phyloP scores from a whole-genome alignment of 768 basidiomycete genomes.

The Cystofilobasidium capitatum region DNA sequence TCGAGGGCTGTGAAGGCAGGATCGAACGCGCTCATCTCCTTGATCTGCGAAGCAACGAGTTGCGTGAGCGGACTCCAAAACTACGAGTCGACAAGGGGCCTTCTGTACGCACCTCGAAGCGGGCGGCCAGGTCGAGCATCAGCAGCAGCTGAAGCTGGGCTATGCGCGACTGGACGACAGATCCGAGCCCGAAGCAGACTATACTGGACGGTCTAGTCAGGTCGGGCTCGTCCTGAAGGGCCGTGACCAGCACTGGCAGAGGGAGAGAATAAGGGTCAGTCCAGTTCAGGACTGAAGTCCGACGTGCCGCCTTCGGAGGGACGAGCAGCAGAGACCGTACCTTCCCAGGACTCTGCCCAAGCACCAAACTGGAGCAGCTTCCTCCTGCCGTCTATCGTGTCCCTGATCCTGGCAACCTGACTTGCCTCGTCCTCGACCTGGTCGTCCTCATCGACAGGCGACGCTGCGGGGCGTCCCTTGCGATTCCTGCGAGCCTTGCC shows the following conservation, averaged over 20 bases:
- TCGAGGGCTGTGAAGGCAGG: constrained; percentile 13
- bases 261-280: neutral
- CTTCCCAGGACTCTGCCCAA: neutral
- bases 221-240: neutral
- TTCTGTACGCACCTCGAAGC: constrained; percentile 5
- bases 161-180: constrained; percentile 11
- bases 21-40: constrained; percentile 10
- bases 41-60: neutral
- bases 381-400: neutral
- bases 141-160: constrained; percentile 20
- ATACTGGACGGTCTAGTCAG: constrained; percentile 11
- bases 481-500: neutral
- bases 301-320: too few species aligned
- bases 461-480: neutral
- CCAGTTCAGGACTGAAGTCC: neutral
- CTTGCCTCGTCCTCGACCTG: neutral
- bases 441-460: neutral
- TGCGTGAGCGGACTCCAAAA: neutral
- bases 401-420: neutral
- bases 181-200: constrained; percentile 16
- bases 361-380: neutral
- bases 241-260: neutral
- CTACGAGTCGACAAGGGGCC: too few species aligned
- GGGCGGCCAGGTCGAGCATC: constrained; percentile 14
- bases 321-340: neutral